phyloP scores from a whole-genome alignment of 2,329 filamentous ascomycete genomes.

The Biscogniauxia sp. region DNA sequence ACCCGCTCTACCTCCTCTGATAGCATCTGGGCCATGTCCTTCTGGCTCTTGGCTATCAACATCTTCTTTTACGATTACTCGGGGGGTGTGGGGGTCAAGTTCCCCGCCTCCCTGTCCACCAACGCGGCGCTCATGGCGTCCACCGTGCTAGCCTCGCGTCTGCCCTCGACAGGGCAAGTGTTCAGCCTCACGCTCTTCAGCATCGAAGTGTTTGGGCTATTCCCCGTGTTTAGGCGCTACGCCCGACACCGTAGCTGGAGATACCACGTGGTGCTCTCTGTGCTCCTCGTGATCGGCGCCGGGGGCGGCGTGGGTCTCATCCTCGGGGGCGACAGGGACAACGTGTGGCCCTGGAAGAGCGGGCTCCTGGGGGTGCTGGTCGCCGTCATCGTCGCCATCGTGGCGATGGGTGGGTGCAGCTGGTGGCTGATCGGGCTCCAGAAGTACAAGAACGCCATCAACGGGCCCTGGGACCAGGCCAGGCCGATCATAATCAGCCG shows the following conservation, averaged over 20 bases:
- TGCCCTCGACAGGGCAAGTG: conserved; percentile 88
- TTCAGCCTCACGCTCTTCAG: conserved; percentile 94
- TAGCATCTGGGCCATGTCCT: conserved; percentile 96
- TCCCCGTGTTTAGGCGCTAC: conserved; percentile 94
- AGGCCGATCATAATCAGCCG: conserved; percentile 78
- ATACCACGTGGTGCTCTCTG: conserved; percentile 75
- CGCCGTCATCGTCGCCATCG: conserved; percentile 68
- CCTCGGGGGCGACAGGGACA: conserved; percentile 43
- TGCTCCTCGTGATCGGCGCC: conserved; percentile 73
- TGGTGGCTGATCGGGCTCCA: conserved; percentile 98
- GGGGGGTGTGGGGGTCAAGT: conserved; percentile 61
- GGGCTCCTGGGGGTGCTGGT: conserved; percentile 71
- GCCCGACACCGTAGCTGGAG: conserved; percentile 77
- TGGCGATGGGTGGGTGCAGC: conserved; percentile 89
- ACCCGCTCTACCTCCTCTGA: conserved; percentile 89
- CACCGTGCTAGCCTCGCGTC: conserved; percentile 84
- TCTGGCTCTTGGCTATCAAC: conserved; percentile 90
- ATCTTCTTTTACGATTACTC: conserved; percentile 98
- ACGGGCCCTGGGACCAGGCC: conserved; percentile 95
- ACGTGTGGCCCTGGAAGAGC: conserved; percentile 49
- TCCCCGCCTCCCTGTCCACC: conserved; percentile 77
- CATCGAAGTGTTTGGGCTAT: conserved; percentile 95
- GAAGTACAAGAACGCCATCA: conserved; percentile 99
- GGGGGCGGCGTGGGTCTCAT: conserved; percentile 73
- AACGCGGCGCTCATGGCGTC: conserved; percentile 97